These are phyloP conservation scores for Saccharomycopsis fodiens DNA, from an alignment of 805 yeast genomes.

Conservation along the genomic window DNA sequence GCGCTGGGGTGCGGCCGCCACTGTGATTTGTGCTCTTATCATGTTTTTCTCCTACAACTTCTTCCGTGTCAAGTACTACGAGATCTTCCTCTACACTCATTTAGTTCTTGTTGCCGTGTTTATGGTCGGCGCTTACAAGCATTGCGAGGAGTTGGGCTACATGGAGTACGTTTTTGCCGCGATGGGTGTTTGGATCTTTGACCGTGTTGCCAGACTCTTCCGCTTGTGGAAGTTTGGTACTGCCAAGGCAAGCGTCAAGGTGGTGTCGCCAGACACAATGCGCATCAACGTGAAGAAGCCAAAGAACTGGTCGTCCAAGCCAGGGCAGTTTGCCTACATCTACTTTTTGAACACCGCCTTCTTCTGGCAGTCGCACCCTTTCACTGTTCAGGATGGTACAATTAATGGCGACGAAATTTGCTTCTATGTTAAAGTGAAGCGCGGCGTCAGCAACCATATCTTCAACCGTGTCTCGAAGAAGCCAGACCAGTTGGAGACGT, in stretches of 20 bases:
- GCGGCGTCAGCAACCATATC: constrained; percentile 46
- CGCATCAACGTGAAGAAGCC: constrained; percentile 38
- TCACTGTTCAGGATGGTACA: constrained; percentile 44
- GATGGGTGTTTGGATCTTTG: constrained; percentile 64
- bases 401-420: constrained; percentile 32
- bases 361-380: constrained; percentile 73
- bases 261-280: constrained; percentile 36
- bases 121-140: constrained; percentile 50
- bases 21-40: constrained; percentile 36
- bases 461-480: constrained; percentile 26
- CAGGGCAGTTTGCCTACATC: constrained; percentile 54
- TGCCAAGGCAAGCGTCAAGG: constrained; percentile 22
- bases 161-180: constrained; percentile 45
- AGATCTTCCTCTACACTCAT: constrained; percentile 52
- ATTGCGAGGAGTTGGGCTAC: constrained; percentile 44
- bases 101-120: constrained; percentile 47
- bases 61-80: constrained; percentile 50
- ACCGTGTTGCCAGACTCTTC: constrained; percentile 48
- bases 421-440: constrained; percentile 43
- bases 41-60: constrained; percentile 41
- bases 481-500: constrained; percentile 26
- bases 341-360: constrained; percentile 44
- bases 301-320: constrained; percentile 35
- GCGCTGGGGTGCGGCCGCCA: constrained; percentile 42
- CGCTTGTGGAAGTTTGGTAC: constrained; percentile 32